phyloP scores from a whole-genome alignment of 2,329 filamentous ascomycete species.

The Colletotrichum plurivorum region DNA sequence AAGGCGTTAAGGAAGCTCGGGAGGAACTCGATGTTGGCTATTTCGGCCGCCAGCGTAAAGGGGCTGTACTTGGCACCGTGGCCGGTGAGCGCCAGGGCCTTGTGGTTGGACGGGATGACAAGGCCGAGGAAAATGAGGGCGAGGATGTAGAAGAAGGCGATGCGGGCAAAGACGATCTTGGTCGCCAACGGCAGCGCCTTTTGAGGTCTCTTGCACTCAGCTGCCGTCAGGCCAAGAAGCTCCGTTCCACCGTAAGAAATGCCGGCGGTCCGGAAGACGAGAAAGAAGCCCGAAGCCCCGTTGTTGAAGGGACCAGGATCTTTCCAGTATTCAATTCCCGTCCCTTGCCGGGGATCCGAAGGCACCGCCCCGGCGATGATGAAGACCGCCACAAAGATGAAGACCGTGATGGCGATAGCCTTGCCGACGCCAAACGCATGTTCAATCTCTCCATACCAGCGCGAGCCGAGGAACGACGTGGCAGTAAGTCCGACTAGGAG shows the following conservation, averaged over 20 bases:
- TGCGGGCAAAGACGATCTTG: conserved; percentile 80
- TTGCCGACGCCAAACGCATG: conserved; percentile 68
- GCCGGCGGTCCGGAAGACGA: conserved; percentile 60
- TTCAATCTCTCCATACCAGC: conserved; percentile 63
- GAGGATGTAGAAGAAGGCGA: conserved; percentile 68
- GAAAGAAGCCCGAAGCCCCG: conserved; percentile 57
- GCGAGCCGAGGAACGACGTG: conserved; percentile 62
- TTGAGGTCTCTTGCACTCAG: conserved; percentile 59
- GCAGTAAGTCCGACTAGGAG: conserved; percentile 55
- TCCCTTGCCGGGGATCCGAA: conserved; percentile 48
- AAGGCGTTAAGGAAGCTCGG: conserved; percentile 53
- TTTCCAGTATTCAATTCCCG: conserved; percentile 62
- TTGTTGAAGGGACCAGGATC: conserved; percentile 60
- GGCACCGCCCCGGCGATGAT: conserved; percentile 65
- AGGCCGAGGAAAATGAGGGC: conserved; percentile 67
- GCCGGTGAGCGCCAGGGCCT: conserved; percentile 50
- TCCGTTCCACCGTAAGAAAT: conserved; percentile 62
- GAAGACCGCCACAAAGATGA: conserved; percentile 70
- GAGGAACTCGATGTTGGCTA: conserved; percentile 46
- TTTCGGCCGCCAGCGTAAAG: conserved; percentile 47
- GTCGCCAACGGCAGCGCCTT: conserved; percentile 84
- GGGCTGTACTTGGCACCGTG: conserved; percentile 45
- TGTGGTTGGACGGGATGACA: conserved; percentile 61
- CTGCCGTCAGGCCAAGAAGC: conserved; percentile 59
- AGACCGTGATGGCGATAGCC: conserved; percentile 65